Percentiles rank a stretch among this genome's conserved stretches.
Evolutionary conservation across 768 basidiomycete species (phyloP).

Genomic region (Mycena latifolia): DNA sequence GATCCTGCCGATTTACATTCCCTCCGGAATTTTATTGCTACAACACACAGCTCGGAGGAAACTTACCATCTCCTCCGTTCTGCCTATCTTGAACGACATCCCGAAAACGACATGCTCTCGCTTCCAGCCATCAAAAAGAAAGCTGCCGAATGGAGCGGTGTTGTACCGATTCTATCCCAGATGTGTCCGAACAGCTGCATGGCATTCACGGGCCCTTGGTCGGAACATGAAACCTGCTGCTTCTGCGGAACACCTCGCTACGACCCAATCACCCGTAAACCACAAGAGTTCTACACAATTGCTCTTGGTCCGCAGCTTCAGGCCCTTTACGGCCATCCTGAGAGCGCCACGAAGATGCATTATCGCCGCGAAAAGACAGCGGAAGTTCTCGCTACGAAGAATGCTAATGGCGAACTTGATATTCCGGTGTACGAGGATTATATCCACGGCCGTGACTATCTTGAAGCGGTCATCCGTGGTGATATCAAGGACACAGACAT

Average conservation of each 20-base stretch:
- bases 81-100: constrained; percentile 4
- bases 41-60: not conserved
- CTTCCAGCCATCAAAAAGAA: not conserved
- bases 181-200: constrained; percentile 43
- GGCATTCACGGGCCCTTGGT: constrained; percentile 43
- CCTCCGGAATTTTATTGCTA: not conserved
- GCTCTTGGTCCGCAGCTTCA: constrained; percentile 59
- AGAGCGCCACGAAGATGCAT: constrained; percentile 43
- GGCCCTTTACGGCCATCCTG: constrained; percentile 40
- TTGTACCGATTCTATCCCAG: constrained; percentile 36
- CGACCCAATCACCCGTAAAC: constrained; percentile 23
- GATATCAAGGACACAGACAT: not conserved
- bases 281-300: constrained; percentile 40
- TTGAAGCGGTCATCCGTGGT: constrained; percentile 35
- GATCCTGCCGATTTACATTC: not conserved
- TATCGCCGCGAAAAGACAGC: constrained; percentile 42
- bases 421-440: constrained; percentile 40
- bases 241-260: constrained; percentile 43
- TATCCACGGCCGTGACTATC: constrained; percentile 44
- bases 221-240: constrained; percentile 32
- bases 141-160: constrained; percentile 31
- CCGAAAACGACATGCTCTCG: not conserved
- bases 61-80: not conserved
- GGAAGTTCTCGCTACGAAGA: constrained; percentile 36
- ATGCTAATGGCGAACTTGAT: not conserved